Evolutionary conservation across 768 basidiomycete species (phyloP).

Genomic region (Leccinum longicurvipes): DNA sequence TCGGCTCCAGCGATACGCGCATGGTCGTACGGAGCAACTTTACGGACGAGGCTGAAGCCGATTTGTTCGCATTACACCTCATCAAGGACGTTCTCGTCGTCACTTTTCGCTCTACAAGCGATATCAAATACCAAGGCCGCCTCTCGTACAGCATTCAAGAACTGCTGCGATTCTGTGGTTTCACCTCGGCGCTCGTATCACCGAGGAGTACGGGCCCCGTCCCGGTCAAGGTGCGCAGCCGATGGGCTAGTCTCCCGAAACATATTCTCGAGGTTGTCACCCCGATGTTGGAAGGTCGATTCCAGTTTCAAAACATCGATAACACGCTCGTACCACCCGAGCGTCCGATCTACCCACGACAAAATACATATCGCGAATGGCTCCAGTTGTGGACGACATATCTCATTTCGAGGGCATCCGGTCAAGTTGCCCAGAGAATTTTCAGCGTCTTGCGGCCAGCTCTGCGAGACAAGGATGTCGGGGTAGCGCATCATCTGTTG

Average conservation of each 20-base stretch:
- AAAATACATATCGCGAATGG: constrained; percentile 93
- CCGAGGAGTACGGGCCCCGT: constrained; percentile 48
- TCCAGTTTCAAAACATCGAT: constrained; percentile 55
- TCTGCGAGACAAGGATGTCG: constrained; percentile 83
- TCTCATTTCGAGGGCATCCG: constrained; percentile 66
- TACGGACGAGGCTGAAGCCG: constrained; percentile 69
- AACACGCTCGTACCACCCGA: constrained; percentile 37
- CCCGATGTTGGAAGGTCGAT: constrained; percentile 74
- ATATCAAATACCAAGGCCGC: constrained; percentile 85
- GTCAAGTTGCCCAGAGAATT: constrained; percentile 56
- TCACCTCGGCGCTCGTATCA: constrained; percentile 70
- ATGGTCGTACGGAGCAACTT: constrained; percentile 83
- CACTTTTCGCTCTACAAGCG: constrained; percentile 90
- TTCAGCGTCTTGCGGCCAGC: constrained; percentile 79
- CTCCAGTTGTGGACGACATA: constrained; percentile 84
- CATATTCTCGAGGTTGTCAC: constrained; percentile 83
- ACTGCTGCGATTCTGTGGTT: constrained; percentile 81
- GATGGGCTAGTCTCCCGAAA: constrained; percentile 80
- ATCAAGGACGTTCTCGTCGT: constrained; percentile 83
- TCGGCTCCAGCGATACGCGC: constrained; percentile 51
- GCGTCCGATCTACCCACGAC: constrained; percentile 76
- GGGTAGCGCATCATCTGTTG: constrained; percentile 87
- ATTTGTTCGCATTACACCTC: constrained; percentile 80
- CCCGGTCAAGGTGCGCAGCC: constrained; percentile 60
- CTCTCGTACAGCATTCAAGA: constrained; percentile 93